Percentiles rank a stretch among this genome's conserved stretches.
phyloP scores from a whole-genome alignment of 495 filamentous ascomycete species.

The Rhypophila decipiens region DNA sequence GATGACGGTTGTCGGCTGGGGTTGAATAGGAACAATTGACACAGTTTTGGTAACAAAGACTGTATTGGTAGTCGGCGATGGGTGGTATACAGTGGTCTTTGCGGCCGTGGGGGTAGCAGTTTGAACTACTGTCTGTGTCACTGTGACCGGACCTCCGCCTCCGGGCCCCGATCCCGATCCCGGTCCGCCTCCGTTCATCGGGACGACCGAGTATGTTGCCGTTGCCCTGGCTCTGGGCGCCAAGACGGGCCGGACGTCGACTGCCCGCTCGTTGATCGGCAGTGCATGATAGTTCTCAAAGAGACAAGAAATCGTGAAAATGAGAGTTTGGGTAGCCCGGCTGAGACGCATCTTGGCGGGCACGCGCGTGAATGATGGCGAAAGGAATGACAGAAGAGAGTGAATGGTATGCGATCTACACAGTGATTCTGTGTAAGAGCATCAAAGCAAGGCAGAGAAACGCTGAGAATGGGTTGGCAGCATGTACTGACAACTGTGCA shows the following conservation, averaged over 20 bases:
- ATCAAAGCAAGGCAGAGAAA: not conserved
- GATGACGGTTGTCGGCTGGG: constrained; percentile 10
- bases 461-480: constrained; percentile 1
- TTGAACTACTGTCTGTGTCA: constrained; percentile 15
- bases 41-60: constrained; percentile 14
- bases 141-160: constrained; percentile 5
- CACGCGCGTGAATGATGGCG: not conserved
- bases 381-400: not conserved
- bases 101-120: constrained; percentile 8
- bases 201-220: constrained; percentile 24
- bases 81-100: constrained; percentile 8
- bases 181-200: constrained; percentile 17
- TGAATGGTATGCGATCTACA: not conserved
- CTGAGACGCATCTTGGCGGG: constrained; percentile 15
- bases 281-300: constrained; percentile 6
- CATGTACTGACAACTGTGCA: constrained; percentile 3
- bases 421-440: not conserved
- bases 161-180: constrained; percentile 13
- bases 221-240: constrained; percentile 21
- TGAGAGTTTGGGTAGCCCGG: not conserved
- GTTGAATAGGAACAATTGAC: constrained; percentile 10
- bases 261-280: constrained; percentile 11
- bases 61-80: constrained; percentile 10
- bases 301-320: constrained; percentile 4
- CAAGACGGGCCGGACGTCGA: not conserved